Conservation (phyloP, 176 grass and related monocot genomes). For the Zizania latifolia region DNA sequence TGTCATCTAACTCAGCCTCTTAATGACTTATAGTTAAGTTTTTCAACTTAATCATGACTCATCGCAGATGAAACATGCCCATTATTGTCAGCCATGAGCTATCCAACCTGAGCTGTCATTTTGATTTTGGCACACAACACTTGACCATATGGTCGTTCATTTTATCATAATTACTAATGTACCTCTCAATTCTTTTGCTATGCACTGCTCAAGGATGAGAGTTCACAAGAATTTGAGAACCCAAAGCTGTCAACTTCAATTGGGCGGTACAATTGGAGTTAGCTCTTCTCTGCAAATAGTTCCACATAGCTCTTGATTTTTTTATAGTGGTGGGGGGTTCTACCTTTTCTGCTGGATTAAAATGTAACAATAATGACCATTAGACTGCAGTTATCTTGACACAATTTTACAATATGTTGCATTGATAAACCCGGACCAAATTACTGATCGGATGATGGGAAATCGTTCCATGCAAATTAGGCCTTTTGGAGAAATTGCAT, state of each 20-base stretch:
- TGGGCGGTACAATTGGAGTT: no score
- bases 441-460: not conserved
- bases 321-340: no score
- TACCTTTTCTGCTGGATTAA: no score
- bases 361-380: no score
- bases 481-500: not conserved
- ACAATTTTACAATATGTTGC: not conserved
- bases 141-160: not conserved
- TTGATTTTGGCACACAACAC: not conserved
- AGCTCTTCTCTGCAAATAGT: no score
- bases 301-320: no score
- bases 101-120: slow-evolving; percentile 4
- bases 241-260: no score
- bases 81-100: not conserved
- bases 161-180: no score
- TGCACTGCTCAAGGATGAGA: no score
- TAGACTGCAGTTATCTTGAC: not conserved
- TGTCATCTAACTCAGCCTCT: slow-evolving; percentile 25
- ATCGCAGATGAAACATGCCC: not conserved
- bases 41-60: not conserved
- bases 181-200: no score
- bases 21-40: not conserved
- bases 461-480: not conserved
- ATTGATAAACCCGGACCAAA: not conserved
- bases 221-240: no score